Base-by-base conservation (phyloP, 2,329 filamentous ascomycete genomes). In the Coniochaeta sp. region DNA sequence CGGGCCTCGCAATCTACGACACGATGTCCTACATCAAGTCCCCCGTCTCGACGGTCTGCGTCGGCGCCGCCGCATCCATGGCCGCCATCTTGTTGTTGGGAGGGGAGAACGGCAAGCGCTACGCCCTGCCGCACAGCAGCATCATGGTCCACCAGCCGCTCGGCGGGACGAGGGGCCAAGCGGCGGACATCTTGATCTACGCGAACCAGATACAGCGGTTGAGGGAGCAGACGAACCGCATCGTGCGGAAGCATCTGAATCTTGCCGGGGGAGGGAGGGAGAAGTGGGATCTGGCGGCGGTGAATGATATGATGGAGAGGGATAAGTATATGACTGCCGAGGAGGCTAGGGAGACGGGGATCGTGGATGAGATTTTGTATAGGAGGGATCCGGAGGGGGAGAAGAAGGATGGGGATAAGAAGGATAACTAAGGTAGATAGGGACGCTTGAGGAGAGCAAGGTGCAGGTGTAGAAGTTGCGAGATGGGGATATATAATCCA, bases 61-160 rank as follows among this genome's bases (percentile, higher is more conserved):
- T 99, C 40, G 94, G 94, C 7, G 89, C 95, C 62, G 94, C 95
- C 0, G 92, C 94, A 1, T 94, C 87, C 3, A 99, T 99, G 94
- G 94, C 91, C 6, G 90, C 87, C 1, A 77, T 99, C 22, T 76
- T 99, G 1, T 81, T 99, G 1, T 87, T 88, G 47, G 94, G 92
- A 46, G 94, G 95, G 18, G 82, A 89, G 53, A 78, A 87, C 1
- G 91, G 91, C 14, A 90, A 94, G 68, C 78, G 94, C 32, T 96
- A 85, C 67, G 91, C 89, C 51, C 78, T 99, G 30, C 91, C 91
- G n/a, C 91, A 99, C 67, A 89, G 86, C 60, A 87, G 89, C 50
- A 87, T 99, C 64, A 99, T 99, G 94, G 85, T 99, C 51, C 94
- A 99, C 71, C 94, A 99, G 67, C 94, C 95, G 1, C 84, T 87